phyloP scores from a whole-genome alignment of 148 eudicot species.

The Spergularia bocconei region DNA sequence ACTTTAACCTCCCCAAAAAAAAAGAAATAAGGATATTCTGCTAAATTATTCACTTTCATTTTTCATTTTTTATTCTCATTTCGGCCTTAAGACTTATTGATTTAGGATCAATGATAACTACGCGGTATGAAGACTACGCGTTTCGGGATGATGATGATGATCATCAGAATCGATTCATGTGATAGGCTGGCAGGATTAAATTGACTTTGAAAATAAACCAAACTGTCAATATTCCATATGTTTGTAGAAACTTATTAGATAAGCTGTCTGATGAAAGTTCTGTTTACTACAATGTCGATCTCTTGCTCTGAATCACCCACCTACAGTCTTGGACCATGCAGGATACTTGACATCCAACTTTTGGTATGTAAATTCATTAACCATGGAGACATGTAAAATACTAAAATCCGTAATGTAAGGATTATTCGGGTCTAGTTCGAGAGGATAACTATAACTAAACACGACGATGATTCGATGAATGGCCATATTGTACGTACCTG shows the following conservation, averaged over 20 bases:
- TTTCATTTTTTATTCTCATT: not conserved
- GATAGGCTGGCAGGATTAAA: not conserved
- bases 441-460: not conserved
- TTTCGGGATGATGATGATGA: not conserved
- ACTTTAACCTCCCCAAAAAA: not conserved
- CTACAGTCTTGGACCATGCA: not conserved
- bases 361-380: too few relatives aligned
- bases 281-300: not conserved
- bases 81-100: not conserved
- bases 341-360: not conserved
- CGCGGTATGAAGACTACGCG: not conserved
- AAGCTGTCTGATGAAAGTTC: not conserved
- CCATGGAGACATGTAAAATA: not conserved
- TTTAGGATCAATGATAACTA: not conserved
- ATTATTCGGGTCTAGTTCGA: not conserved
- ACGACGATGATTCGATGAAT: not conserved
- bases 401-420: not conserved
- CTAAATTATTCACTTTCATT: too few relatives aligned
- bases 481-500: not conserved
- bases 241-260: not conserved
- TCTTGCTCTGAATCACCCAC: not conserved
- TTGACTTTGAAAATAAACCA: conserved; percentile 22
- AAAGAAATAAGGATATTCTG: too few relatives aligned
- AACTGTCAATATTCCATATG: conserved; percentile 20
- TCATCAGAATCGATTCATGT: not conserved